Evolutionary conservation across 805 yeast genomes (phyloP).

Genomic region (Metschnikowia picachoensis): DNA sequence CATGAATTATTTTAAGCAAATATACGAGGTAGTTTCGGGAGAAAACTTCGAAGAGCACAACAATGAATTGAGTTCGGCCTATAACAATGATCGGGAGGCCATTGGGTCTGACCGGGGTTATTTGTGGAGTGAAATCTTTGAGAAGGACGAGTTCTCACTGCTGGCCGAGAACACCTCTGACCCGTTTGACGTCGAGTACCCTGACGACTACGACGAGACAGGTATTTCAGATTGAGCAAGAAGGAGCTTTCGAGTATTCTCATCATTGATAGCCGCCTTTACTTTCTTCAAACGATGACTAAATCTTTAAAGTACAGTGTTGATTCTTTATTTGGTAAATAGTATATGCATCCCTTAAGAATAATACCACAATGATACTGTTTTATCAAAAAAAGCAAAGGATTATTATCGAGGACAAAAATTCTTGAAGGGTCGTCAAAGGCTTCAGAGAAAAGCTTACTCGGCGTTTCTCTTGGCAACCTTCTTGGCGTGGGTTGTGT

Average conservation of each 20-base stretch:
- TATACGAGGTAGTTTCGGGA: conserved; percentile 54
- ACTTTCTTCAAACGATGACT: not conserved
- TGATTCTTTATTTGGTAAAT: conserved; percentile 21
- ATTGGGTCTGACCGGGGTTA: not conserved
- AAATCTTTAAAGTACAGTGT: conserved; percentile 12
- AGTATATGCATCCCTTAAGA: conserved; percentile 23
- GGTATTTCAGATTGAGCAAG: conserved; percentile 15
- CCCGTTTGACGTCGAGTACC: conserved; percentile 14
- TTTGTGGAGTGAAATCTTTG: conserved; percentile 14
- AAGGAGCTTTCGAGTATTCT: not conserved
- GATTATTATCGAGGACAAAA: conserved; percentile 17
- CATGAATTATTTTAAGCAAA: conserved; percentile 56
- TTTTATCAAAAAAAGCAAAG: conserved; percentile 15
- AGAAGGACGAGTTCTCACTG: conserved; percentile 9
- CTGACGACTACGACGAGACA: conserved; percentile 9
- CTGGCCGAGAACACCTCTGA: conserved; percentile 4
- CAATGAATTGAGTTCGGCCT: too few relatives aligned
- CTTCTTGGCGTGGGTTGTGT: conserved; percentile 88
- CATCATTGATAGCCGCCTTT: not conserved
- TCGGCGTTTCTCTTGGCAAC: conserved; percentile 89
- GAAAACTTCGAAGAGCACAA: conserved; percentile 15
- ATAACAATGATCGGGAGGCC: not conserved
- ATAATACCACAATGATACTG: conserved; percentile 19
- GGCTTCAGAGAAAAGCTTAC: conserved; percentile 35
- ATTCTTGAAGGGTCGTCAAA: conserved; percentile 19